A percentile compares a stretch with the other conserved stretches of the same genome.
Evolutionary conservation across 306 rosid species (phyloP).

Genomic region (Cucurbita pepo): DNA sequence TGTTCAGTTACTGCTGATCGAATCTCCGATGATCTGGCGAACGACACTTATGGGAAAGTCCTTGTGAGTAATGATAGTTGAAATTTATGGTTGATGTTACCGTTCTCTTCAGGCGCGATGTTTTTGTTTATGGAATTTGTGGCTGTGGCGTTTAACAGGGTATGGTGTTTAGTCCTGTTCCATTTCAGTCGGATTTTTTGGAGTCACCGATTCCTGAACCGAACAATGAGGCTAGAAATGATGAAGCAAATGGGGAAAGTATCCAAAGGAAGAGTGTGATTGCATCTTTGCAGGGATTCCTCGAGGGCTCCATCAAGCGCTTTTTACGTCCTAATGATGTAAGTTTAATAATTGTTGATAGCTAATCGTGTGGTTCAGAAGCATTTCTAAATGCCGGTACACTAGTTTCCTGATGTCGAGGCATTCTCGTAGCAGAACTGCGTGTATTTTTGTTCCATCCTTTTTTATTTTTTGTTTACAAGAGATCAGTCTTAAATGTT

Average conservation of each 20-base stretch:
- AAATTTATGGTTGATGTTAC: not conserved
- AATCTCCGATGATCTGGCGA: conserved; percentile 67
- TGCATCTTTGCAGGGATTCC: conserved; percentile 28
- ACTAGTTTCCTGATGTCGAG: not conserved
- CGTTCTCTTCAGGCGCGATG: not conserved
- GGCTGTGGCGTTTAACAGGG: conserved; percentile 31
- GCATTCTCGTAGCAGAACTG: not conserved
- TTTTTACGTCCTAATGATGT: conserved; percentile 56
- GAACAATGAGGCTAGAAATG: conserved; percentile 20
- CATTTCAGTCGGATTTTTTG: conserved; percentile 37
- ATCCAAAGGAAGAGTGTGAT: conserved; percentile 23
- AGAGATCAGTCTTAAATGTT: no score
- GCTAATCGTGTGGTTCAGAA: not conserved
- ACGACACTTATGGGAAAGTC: conserved; percentile 58
- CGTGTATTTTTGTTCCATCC: no score
- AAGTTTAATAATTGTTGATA: not conserved
- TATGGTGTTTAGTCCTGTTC: conserved; percentile 67
- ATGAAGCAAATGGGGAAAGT: conserved; percentile 8
- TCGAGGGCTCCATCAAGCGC: conserved; percentile 20
- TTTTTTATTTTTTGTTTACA: no score
- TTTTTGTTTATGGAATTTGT: not conserved
- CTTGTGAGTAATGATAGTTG: conserved; percentile 24
- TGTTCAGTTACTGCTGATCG: conserved; percentile 59
- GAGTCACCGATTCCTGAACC: conserved; percentile 23
- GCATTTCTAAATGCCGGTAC: not conserved